These are phyloP conservation scores for Dimargaris cristalligena DNA, from an alignment of 192 early-diverging fungal genomes.

Conservation along the genomic window DNA sequence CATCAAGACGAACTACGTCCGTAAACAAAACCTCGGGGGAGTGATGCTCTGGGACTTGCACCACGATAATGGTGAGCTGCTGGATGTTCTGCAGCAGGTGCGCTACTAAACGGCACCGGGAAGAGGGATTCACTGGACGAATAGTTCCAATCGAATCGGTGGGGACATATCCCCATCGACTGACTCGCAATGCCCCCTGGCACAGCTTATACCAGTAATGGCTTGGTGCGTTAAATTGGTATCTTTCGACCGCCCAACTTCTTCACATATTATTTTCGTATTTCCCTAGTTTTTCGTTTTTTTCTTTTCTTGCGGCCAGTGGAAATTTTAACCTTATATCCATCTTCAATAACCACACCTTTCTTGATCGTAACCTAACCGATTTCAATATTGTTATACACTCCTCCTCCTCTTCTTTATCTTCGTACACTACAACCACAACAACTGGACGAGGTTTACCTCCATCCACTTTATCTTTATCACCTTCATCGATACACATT, in stretches of 20 bases:
- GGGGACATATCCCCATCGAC: neutral
- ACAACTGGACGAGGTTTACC: no score
- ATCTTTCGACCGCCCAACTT: no score
- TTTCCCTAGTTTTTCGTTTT: neutral
- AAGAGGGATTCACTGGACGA: neutral
- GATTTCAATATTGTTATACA: neutral
- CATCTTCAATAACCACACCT: neutral
- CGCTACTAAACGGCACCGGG: neutral
- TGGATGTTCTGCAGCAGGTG: neutral
- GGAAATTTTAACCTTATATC: neutral
- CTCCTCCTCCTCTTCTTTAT: neutral
- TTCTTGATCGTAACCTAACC: neutral
- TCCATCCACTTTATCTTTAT: no score
- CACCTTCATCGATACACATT: no score
- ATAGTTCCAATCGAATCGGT: neutral
- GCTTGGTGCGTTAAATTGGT: no score
- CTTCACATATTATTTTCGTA: no score
- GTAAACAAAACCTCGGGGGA: conserved; percentile 34
- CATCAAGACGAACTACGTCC: conserved; percentile 38
- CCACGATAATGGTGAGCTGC: neutral
- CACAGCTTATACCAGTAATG: no score
- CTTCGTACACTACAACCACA: neutral
- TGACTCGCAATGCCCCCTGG: neutral
- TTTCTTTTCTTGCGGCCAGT: neutral
- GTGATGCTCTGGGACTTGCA: conserved; percentile 47